Conservation (phyloP, 129 eudicot genomes). For the Tagetes patula region DNA sequence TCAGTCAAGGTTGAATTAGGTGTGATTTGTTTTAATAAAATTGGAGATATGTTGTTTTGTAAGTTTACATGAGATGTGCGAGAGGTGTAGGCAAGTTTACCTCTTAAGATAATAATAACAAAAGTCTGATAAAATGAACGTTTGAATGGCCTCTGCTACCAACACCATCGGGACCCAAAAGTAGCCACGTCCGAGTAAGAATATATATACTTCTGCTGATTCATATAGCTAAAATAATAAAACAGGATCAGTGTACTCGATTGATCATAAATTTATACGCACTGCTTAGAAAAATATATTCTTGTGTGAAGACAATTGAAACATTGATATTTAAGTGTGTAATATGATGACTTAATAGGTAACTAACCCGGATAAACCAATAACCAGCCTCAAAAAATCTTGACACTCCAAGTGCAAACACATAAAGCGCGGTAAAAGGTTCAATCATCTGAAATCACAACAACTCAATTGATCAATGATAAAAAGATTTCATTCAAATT, state of each 20-base stretch:
- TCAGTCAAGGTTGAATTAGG: too few relatives aligned
- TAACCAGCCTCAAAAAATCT: conserved; percentile 82
- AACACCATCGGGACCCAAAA: conserved; percentile 66
- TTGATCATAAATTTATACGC: background rate
- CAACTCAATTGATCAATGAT: background rate
- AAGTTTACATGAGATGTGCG: too few relatives aligned
- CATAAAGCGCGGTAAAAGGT: conserved; percentile 85
- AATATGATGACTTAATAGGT: background rate
- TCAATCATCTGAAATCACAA: conserved; percentile 59
- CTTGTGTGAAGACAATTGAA: too few relatives aligned
- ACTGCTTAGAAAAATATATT: too few relatives aligned
- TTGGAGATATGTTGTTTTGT: background rate
- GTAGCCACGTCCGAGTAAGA: conserved; percentile 63
- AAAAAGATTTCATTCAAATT: too few relatives aligned
- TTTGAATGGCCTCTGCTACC: conserved; percentile 68
- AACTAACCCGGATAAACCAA: conserved; percentile 81
- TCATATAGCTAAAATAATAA: conserved; percentile 54
- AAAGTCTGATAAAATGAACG: conserved; percentile 87
- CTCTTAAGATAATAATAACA: conserved; percentile 80
- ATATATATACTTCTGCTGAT: conserved; percentile 53
- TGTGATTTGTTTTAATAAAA: too few relatives aligned
- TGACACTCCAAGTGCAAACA: conserved; percentile 81
- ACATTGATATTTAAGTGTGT: too few relatives aligned
- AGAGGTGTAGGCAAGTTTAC: conserved; percentile 25
- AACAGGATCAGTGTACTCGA: background rate